Evolutionary conservation across 352 stramenopile species (phyloP), one percentile per base, ranked within the genome.

Genomic region (Phytophthora europaea): DNA sequence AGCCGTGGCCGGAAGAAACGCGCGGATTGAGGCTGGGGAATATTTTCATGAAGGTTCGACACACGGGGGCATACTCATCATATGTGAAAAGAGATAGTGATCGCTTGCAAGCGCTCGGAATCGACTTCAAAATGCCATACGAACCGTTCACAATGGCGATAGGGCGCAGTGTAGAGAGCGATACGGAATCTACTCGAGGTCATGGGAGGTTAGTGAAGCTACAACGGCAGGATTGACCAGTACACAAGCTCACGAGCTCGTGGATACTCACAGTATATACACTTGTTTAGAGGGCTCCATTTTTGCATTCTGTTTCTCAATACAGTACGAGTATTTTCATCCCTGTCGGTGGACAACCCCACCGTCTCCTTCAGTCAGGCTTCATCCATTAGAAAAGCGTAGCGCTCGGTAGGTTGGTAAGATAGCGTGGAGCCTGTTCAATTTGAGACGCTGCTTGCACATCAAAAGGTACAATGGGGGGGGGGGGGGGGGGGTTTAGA

Each of bases 11-110:
- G 0, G 45, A 65, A 47, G 51, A 60, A 28, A 70, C 80, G 31
- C 81, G 68, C 38, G 81, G 81, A 40, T 59, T 81, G 45, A 73
- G 73, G 6, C 71, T 92, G 20, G 85, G 85, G 22, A 81, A 81
- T 33, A 76, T 86, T 48, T 84, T 89, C 53, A 79, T 86, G 65
- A 85, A 90, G 47, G 81, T 90, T 33, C 79, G 81, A 45, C 73
- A 70, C 31, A 76, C 73, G 8, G 71, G 70, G n/a, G 68, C 83
- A 33, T 89, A 83, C 55, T 68, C 79, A 26, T 61, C 73, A 7
- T 84, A 88, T 51, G 72, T 92, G 33, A 67, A 79, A 50, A 77
- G 81, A 47, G 84, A 92, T 65, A 54, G 64, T 65, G 70, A 81
- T 16, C 75, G 62, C 18, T 63, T 93, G n/a, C 67, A 89, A 33